Conservation (phyloP, 2,329 filamentous ascomycete genomes). For the Alternaria rosae region DNA sequence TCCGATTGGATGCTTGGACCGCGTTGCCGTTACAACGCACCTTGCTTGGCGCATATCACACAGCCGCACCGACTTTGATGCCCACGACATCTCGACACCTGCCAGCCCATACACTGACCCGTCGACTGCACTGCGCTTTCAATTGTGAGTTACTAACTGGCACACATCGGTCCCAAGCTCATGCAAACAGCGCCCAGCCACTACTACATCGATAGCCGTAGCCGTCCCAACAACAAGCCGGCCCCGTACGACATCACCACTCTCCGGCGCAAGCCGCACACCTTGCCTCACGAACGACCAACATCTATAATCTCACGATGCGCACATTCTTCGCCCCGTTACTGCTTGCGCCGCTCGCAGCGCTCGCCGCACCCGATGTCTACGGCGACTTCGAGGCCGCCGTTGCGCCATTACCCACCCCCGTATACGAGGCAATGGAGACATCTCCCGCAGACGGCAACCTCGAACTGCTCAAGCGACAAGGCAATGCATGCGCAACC, state of each 20-base stretch:
- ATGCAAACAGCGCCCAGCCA: constrained; percentile 3
- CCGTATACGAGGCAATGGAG: constrained; percentile 33
- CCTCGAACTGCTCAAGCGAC: constrained; percentile 45
- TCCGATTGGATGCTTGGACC: constrained; percentile 2
- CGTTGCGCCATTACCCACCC: constrained; percentile 25
- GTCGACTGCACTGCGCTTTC: background rate
- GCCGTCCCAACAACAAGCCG: constrained; percentile 1
- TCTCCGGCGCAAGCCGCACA: constrained; percentile 18
- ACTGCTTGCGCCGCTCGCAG: constrained; percentile 40
- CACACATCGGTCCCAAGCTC: background rate
- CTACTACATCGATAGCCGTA: constrained; percentile 16
- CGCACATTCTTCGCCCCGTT: constrained; percentile 32
- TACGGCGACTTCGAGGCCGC: constrained; percentile 43
- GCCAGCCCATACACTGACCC: background rate
- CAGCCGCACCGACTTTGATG: constrained; percentile 12
- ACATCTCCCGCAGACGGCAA: constrained; percentile 28
- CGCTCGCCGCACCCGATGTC: constrained; percentile 37
- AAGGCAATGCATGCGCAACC: constrained; percentile 57
- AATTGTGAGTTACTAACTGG: background rate
- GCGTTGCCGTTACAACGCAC: constrained; percentile 15
- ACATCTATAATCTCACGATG: constrained; percentile 32
- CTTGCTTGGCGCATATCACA: constrained; percentile 10
- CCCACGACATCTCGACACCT: constrained; percentile 16
- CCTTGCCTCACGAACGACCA: constrained; percentile 3
- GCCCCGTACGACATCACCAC: constrained; percentile 12